Evolutionary conservation across 108 stramenopile species (phyloP), one percentile per base, ranked within the genome.

Genomic region (Fragilariopsis cylindrus): DNA sequence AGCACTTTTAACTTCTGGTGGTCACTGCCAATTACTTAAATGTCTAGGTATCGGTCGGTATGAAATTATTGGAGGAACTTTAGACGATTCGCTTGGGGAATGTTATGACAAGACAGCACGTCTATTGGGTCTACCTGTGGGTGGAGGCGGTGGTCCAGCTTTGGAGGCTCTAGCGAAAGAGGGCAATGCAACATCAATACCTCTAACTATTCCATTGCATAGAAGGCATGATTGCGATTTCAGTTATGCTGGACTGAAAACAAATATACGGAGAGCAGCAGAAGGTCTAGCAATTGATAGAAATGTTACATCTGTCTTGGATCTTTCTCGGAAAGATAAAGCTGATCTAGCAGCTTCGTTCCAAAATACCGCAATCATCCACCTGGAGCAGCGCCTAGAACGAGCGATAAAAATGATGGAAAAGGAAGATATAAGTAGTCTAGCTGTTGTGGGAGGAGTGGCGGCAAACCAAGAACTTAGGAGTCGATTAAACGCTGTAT

Each of bases 361-460:
- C 66, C 98, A 99, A 73, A 78, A 97, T 72, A 79, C 85, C 13
- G 98, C 97, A 8, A 96, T 99, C 65, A 73, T 79, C 12, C 98
- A 99, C 75, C 76, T 99, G 73, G 97, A 98, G 76, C 82, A 96
- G 47, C 80, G 97, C 39, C 79, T 99, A 21, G 75, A 75, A 3
- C 70, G 89, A 13, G 96, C 96, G 7, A 95, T 98, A 85, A 79
- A 76, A 21, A 40, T 72, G 18, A 66, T 84, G 69, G 85, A 90
- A 62, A 62, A 60, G 16, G 82, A 83, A 48, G 65, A 71, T 18
- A 93, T 96, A n/a, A 73, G 66, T 49, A 83, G 89, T 16, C 83
- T 99, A 13, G 97, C 96, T n/a, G 85, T 99, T 2, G 98, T 97
- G 57, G 98, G 98, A 4, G 98, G 98, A 21, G 98, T 99, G 13